A percentile compares a stretch with the other conserved stretches of the same genome.
phyloP scores from a whole-genome alignment of 495 filamentous ascomycete genomes.

The Penicillium cosmopolitanum region DNA sequence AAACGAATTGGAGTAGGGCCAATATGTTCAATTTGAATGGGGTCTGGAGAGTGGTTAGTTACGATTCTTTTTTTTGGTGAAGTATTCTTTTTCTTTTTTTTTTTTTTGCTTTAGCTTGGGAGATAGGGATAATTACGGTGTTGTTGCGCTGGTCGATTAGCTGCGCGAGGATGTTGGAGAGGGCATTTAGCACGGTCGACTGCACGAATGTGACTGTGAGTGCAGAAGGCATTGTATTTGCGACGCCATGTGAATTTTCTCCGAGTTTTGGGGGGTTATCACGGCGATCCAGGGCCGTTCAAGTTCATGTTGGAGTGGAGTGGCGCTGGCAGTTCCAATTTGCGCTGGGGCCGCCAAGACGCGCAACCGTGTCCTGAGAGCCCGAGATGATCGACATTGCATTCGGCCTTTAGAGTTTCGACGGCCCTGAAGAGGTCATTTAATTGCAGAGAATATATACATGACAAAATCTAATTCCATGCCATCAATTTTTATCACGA shows the following conservation, averaged over 20 bases:
- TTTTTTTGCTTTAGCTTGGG: slow-evolving; percentile 2
- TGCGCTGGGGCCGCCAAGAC: slow-evolving; percentile 27
- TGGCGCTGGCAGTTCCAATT: neutral
- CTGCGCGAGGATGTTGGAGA: slow-evolving; percentile 86
- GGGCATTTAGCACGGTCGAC: slow-evolving; percentile 67
- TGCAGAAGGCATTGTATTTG: slow-evolving; percentile 45
- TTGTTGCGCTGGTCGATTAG: slow-evolving; percentile 68
- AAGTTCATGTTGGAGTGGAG: slow-evolving; percentile 2
- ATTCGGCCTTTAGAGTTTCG: no score
- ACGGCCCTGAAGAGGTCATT: no score
- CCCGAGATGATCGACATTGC: slow-evolving; percentile 6
- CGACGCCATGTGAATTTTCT: slow-evolving; percentile 7
- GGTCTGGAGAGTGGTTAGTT: slow-evolving; percentile 16
- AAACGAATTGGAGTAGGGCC: slow-evolving; percentile 75
- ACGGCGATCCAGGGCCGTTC: neutral
- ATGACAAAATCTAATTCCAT: no score
- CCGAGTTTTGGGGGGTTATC: neutral
- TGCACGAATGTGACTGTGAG: slow-evolving; percentile 70
- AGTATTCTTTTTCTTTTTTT: slow-evolving; percentile 1
- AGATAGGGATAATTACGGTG: slow-evolving; percentile 51
- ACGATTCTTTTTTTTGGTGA: slow-evolving; percentile 15
- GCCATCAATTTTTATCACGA: no score
- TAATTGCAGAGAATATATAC: no score
- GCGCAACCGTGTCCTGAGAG: slow-evolving; percentile 38
- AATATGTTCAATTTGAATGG: slow-evolving; percentile 58